A percentile compares a stretch with the other conserved stretches of the same genome.
Conservation (phyloP, 2,329 filamentous ascomycete species). For the Ceratocystis colombiana region DNA sequence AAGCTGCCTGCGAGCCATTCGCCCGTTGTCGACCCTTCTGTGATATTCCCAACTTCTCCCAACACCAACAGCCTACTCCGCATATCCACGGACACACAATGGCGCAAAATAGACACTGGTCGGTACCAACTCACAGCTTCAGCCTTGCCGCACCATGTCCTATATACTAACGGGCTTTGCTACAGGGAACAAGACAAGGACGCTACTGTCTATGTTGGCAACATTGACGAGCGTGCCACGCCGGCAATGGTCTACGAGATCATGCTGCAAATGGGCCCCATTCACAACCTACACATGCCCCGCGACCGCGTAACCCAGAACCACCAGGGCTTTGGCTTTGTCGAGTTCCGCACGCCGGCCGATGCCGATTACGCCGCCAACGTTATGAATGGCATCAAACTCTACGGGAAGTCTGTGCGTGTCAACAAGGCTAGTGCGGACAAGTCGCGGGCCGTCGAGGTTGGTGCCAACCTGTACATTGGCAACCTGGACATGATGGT, state of each 20-base stretch:
- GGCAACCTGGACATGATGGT: slow-evolving; percentile 92
- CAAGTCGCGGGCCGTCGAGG: slow-evolving; percentile 66
- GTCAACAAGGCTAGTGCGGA: slow-evolving; percentile 91
- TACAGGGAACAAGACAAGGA: slow-evolving; percentile 95
- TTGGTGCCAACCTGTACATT: slow-evolving; percentile 93
- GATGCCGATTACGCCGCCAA: slow-evolving; percentile 95
- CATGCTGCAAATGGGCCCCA: slow-evolving; percentile 94
- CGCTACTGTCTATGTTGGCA: slow-evolving; percentile 94
- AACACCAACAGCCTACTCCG: background rate
- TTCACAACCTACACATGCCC: slow-evolving; percentile 95
- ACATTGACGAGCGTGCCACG: slow-evolving; percentile 91
- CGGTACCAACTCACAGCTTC: slow-evolving; percentile 29
- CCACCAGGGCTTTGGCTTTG: slow-evolving; percentile 97
- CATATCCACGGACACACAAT: slow-evolving; percentile 37
- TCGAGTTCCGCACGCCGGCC: slow-evolving; percentile 91
- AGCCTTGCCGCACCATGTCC: background rate
- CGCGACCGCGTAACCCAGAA: slow-evolving; percentile 95
- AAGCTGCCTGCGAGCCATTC: background rate
- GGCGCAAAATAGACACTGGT: slow-evolving; percentile 67
- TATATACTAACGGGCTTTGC: slow-evolving; percentile 15
- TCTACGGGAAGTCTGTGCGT: slow-evolving; percentile 88
- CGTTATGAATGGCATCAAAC: slow-evolving; percentile 89
- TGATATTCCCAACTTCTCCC: background rate
- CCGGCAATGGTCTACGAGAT: slow-evolving; percentile 91
- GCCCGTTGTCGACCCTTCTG: background rate